Percentiles rank a stretch among this genome's conserved stretches.
Evolutionary conservation across 371 early-diverging fungal genomes (phyloP).

Genomic region (Batkoa obscura): DNA sequence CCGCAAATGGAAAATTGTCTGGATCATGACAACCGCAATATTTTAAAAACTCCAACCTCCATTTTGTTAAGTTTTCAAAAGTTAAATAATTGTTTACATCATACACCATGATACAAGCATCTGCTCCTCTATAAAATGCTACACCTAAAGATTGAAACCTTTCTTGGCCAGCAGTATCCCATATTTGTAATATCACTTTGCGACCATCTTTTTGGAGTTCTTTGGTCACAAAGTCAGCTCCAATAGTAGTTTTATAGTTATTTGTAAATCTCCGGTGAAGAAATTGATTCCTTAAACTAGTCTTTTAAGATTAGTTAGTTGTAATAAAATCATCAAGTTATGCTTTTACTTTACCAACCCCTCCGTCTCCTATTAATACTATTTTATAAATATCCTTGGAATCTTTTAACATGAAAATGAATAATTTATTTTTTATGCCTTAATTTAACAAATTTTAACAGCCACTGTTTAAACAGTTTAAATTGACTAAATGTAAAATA

Average conservation of each 20-base stretch:
- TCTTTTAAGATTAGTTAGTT: constrained; percentile 11
- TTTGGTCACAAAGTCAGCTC: constrained; percentile 94
- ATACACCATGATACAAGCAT: constrained; percentile 79
- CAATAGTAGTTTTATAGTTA: constrained; percentile 96
- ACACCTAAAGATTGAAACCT: constrained; percentile 79
- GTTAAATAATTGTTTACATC: constrained; percentile 67
- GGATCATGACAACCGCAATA: constrained; percentile 70
- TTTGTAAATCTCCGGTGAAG: constrained; percentile 78
- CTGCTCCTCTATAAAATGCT: constrained; percentile 82
- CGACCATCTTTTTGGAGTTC: constrained; percentile 62
- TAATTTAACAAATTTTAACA: too few relatives aligned
- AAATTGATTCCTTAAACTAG: constrained; percentile 34
- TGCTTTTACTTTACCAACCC: constrained; percentile 50
- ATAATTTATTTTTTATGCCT: too few relatives aligned
- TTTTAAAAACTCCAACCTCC: constrained; percentile 82
- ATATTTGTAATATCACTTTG: constrained; percentile 27
- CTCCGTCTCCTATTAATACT: constrained; percentile 65
- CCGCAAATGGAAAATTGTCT: constrained; percentile 73
- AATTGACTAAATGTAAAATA: too few relatives aligned
- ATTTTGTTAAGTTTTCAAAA: constrained; percentile 65
- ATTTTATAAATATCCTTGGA: constrained; percentile 40
- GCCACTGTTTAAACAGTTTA: too few relatives aligned
- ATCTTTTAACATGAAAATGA: too few relatives aligned
- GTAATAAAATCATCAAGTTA: neutral
- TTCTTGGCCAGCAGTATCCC: constrained; percentile 68